These are phyloP conservation scores for Yueomyces sinensis DNA, from an alignment of 805 yeast species.

Conservation along the genomic window DNA sequence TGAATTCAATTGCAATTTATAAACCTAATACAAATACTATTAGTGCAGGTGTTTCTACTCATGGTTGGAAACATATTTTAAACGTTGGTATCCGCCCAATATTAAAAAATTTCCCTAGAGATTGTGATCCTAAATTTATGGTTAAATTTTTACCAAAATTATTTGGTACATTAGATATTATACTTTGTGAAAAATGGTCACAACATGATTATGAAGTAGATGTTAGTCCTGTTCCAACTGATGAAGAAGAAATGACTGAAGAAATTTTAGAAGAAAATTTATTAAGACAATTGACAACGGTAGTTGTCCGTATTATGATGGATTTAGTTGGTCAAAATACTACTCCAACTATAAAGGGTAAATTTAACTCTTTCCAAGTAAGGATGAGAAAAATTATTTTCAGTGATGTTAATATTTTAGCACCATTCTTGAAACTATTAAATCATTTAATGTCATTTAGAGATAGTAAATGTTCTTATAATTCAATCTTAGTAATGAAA, in stretches of 20 bases:
- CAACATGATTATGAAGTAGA: constrained; percentile 27
- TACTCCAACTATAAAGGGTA: constrained; percentile 22
- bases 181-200: constrained; percentile 68
- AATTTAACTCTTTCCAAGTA: constrained; percentile 41
- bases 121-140: constrained; percentile 56
- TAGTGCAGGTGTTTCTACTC: constrained; percentile 72
- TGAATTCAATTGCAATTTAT: constrained; percentile 67
- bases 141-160: constrained; percentile 65
- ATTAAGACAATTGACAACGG: constrained; percentile 84
- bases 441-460: constrained; percentile 69
- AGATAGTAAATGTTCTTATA: constrained; percentile 87
- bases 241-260: constrained; percentile 79
- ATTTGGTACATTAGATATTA: constrained; percentile 55
- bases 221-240: constrained; percentile 40
- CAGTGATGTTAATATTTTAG: constrained; percentile 51
- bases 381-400: constrained; percentile 57
- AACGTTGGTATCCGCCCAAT: constrained; percentile 79
- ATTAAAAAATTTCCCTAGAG: constrained; percentile 76
- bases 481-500: constrained; percentile 70
- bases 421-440: constrained; percentile 62
- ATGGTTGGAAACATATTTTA: constrained; percentile 95
- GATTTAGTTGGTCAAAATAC: constrained; percentile 78
- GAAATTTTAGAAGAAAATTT: constrained; percentile 98
- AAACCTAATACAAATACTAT: constrained; percentile 39
- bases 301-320: constrained; percentile 73